Evolutionary conservation across 768 basidiomycete species (phyloP).

Genomic region (Tylopilus rubrobrunneus): DNA sequence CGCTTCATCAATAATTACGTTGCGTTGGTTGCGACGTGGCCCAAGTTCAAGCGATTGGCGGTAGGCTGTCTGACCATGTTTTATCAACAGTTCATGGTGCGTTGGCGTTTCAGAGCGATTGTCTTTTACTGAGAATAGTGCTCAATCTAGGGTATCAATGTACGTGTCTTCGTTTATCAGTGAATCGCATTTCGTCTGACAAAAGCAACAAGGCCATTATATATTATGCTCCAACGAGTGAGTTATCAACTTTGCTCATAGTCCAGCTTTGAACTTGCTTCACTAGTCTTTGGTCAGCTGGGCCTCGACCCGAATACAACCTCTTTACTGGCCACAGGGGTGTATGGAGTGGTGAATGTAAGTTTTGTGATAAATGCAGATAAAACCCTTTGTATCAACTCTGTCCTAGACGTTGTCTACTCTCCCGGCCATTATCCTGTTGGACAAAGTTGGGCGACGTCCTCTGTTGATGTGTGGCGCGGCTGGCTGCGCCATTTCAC

Average conservation of each 20-base stretch:
- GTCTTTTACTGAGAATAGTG: background rate
- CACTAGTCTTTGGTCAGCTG: slow-evolving; percentile 36
- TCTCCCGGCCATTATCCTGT: slow-evolving; percentile 33
- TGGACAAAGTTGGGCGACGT: slow-evolving; percentile 38
- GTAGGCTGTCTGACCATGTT: slow-evolving; percentile 32
- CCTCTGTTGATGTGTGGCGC: slow-evolving; percentile 39
- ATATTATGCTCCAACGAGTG: slow-evolving; percentile 26
- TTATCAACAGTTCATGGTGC: slow-evolving; percentile 32
- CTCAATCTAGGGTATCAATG: slow-evolving; percentile 24
- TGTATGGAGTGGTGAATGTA: slow-evolving; percentile 35
- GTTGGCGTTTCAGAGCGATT: background rate
- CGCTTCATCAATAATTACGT: slow-evolving; percentile 23
- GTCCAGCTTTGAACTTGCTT: slow-evolving; percentile 12
- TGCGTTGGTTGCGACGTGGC: slow-evolving; percentile 25
- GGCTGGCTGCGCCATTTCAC: slow-evolving; percentile 29
- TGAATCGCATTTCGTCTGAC: slow-evolving; percentile 2
- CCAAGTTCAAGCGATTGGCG: slow-evolving; percentile 29
- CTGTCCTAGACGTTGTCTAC: slow-evolving; percentile 31
- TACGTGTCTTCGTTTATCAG: slow-evolving; percentile 8
- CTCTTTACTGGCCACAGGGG: slow-evolving; percentile 40
- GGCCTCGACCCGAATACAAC: slow-evolving; percentile 39
- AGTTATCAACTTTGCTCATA: background rate
- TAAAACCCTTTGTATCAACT: background rate
- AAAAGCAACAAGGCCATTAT: slow-evolving; percentile 23
- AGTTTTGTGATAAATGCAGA: background rate